Base-by-base conservation (phyloP, 2,329 filamentous ascomycete genomes). In the Botrytis paeoniae region DNA sequence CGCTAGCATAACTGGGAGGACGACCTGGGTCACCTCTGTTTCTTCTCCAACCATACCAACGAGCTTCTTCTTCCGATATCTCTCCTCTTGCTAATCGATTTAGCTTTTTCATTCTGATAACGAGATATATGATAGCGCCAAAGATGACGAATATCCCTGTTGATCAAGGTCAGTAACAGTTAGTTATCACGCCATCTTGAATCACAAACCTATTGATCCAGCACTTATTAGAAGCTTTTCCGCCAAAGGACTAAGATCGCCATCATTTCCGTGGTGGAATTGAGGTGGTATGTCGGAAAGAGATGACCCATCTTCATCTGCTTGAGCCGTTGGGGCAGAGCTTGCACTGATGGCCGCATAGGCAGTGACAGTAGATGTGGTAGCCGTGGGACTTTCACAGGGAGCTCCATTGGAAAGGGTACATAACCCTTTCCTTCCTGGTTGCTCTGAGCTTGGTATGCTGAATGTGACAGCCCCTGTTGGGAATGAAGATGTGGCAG, bases 71-170 rank as follows among this genome's bases (percentile, higher is more conserved):
- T 45, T 76, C 73, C 60, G 68, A 39, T 59, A 76, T 78, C 54
- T 78, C 78, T 69, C 65, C 78, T n/a, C 72, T 73, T 60, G 78
- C 70, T 48, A 74, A 70, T 22, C 76, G 74, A 61, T 78, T 75
- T 35, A 74, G 70, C 39, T 77, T 78, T 64, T 75, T 76, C 72
- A 78, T 76, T 68, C 75, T 74, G 37, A 75, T 64, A 12, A 79
- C n/a, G 10, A 80, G 74, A 65, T 77, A 80, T 35, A 80, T 69
- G 14, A 69, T 73, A 22, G 78, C 73, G 32, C 75, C 48, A 41
- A 79, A 63, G 14, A 81, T 78, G 37, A 80, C 77, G 59, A 80
- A 78, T 41, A 77, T 78, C 35, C 78, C 80, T 81, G 29, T 37
- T 51, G 12, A 39, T 39, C 8, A 32, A 63, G 32, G 63, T 72